phyloP scores from a whole-genome alignment of 768 basidiomycete genomes.

The Postia placenta region DNA sequence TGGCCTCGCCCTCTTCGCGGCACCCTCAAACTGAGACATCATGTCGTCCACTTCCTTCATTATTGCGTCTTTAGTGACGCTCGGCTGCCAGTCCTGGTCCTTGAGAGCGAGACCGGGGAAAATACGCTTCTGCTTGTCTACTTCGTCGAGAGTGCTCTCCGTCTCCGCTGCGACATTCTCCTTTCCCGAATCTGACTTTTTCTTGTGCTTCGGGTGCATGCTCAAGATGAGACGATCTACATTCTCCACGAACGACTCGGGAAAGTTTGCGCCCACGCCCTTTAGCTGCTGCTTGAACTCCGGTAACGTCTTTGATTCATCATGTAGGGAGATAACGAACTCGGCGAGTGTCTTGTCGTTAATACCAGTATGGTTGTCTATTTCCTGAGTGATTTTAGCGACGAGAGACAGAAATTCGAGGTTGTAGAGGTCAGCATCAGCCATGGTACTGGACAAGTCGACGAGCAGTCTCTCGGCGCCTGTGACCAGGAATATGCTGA shows the following conservation, averaged over 20 bases:
- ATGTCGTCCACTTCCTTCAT: constrained; percentile 88
- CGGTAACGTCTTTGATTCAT: constrained; percentile 67
- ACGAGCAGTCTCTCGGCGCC: neutral
- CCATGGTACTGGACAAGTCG: constrained; percentile 33
- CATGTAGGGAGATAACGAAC: constrained; percentile 89
- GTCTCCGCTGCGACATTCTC: constrained; percentile 23
- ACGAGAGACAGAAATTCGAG: constrained; percentile 92
- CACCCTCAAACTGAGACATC: constrained; percentile 67
- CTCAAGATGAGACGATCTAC: constrained; percentile 92
- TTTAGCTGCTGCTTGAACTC: constrained; percentile 80
- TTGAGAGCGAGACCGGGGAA: constrained; percentile 88
- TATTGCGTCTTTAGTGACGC: constrained; percentile 69
- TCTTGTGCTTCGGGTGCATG: constrained; percentile 94
- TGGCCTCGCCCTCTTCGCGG: constrained; percentile 54
- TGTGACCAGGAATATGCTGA: neutral
- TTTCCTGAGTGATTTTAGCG: constrained; percentile 87
- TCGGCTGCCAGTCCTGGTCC: constrained; percentile 60
- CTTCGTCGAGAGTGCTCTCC: constrained; percentile 43
- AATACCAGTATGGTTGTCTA: constrained; percentile 78
- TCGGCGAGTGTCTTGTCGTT: constrained; percentile 94
- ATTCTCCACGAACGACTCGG: constrained; percentile 86
- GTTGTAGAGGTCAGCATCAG: constrained; percentile 77
- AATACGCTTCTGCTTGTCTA: constrained; percentile 74
- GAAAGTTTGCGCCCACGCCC: constrained; percentile 76
- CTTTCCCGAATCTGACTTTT: constrained; percentile 33